Conservation (phyloP, 768 basidiomycete genomes). For the Leccinellum albellum region DNA sequence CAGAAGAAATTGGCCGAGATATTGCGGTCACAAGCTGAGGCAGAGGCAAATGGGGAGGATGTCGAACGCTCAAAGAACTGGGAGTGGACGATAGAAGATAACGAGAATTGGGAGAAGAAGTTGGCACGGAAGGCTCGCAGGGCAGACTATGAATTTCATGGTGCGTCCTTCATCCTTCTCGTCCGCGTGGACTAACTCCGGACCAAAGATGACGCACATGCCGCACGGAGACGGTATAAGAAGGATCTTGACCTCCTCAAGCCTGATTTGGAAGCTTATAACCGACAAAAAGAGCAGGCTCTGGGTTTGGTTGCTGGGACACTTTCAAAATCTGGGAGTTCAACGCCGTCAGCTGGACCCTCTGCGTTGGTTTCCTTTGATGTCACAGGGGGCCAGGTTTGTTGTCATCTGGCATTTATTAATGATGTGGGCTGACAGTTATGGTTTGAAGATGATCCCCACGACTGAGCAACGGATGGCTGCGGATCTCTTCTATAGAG, state of each 20-base stretch:
- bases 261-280: constrained; percentile 83
- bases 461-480: constrained; percentile 63
- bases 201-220: constrained; percentile 77
- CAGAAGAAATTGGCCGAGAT: constrained; percentile 89
- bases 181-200: background rate
- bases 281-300: constrained; percentile 83
- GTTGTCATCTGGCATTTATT: constrained; percentile 13
- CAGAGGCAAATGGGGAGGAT: constrained; percentile 90
- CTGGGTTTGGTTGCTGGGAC: constrained; percentile 72
- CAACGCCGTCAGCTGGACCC: constrained; percentile 28
- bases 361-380: constrained; percentile 49
- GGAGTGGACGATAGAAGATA: constrained; percentile 52
- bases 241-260: constrained; percentile 87
- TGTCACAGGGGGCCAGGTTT: constrained; percentile 41
- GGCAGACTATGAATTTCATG: constrained; percentile 89
- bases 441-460: constrained; percentile 41
- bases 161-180: constrained; percentile 40
- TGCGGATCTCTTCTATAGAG: constrained; percentile 83
- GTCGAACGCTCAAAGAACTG: constrained; percentile 93
- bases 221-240: constrained; percentile 86
- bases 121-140: constrained; percentile 74
- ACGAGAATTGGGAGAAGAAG: constrained; percentile 43
- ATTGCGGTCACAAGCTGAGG: constrained; percentile 79
- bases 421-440: constrained; percentile 8
- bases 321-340: constrained; percentile 41